These are phyloP conservation scores for Elongisporangium anandrum DNA, from an alignment of 352 stramenopile species.

Conservation along the genomic window DNA sequence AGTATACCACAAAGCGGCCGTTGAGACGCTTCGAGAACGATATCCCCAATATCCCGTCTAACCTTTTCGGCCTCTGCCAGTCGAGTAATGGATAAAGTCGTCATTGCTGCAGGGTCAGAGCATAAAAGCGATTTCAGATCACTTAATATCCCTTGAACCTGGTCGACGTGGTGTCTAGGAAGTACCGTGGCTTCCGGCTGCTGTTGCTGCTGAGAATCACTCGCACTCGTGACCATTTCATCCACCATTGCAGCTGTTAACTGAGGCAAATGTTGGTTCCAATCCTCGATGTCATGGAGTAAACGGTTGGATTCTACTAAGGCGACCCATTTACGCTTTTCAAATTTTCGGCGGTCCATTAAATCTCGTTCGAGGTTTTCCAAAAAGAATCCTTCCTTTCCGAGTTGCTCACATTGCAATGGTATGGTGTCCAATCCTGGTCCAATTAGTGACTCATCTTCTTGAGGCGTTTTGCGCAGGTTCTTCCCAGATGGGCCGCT, in stretches of 20 bases:
- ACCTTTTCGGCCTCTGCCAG: constrained; percentile 41
- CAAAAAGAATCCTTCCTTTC: constrained; percentile 30
- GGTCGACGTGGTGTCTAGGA: constrained; percentile 17
- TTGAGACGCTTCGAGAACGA: constrained; percentile 39
- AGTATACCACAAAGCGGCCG: constrained; percentile 18
- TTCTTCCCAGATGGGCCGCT: neutral
- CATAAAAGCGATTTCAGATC: constrained; percentile 35
- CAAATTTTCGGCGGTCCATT: constrained; percentile 10
- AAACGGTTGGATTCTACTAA: constrained; percentile 10
- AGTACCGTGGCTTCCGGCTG: constrained; percentile 15
- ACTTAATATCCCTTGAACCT: constrained; percentile 20
- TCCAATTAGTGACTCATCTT: neutral
- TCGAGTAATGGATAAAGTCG: constrained; percentile 45
- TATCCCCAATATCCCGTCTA: constrained; percentile 45
- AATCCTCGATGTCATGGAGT: constrained; percentile 36
- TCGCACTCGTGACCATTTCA: constrained; percentile 22
- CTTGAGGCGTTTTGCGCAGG: neutral
- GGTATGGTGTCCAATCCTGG: neutral
- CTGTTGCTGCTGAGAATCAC: constrained; percentile 5
- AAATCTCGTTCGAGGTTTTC: constrained; percentile 43
- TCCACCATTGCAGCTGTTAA: constrained; percentile 25
- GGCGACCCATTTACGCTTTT: constrained; percentile 8
- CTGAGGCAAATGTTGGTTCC: constrained; percentile 21
- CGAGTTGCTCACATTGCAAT: neutral
- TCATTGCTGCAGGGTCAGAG: constrained; percentile 39